Evolutionary conservation across 129 eudicot species (phyloP).

Genomic region (Lactuca saligna): DNA sequence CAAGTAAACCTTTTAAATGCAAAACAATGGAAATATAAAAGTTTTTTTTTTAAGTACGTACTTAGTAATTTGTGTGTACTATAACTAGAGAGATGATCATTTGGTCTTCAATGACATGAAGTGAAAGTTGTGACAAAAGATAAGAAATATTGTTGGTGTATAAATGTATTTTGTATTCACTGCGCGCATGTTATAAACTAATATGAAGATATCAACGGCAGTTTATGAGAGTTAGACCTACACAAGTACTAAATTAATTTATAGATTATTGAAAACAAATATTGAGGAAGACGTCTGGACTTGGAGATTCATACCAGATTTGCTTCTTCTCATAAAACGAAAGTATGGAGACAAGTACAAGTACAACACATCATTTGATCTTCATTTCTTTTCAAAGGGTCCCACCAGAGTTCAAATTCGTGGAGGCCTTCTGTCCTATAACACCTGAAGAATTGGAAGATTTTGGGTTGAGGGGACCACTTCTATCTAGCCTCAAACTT

Average conservation of each 20-base stretch:
- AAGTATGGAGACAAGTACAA: slow-evolving; percentile 45
- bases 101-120: slow-evolving; percentile 26
- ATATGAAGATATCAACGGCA: slow-evolving; percentile 16
- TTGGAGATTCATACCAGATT: slow-evolving; percentile 47
- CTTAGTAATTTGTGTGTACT: slow-evolving; percentile 10
- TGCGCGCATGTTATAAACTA: slow-evolving; percentile 3
- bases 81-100: slow-evolving; percentile 6
- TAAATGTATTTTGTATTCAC: slow-evolving; percentile 29
- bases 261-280: not conserved
- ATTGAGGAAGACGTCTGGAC: slow-evolving; percentile 25
- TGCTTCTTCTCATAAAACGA: slow-evolving; percentile 40
- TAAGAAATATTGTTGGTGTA: slow-evolving; percentile 25
- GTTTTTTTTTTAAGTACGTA: not conserved
- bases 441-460: slow-evolving; percentile 40
- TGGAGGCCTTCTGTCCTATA: slow-evolving; percentile 34
- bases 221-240: not conserved
- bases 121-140: slow-evolving; percentile 31
- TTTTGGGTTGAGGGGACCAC: slow-evolving; percentile 38
- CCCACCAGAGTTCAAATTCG: slow-evolving; percentile 33
- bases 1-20: slow-evolving; percentile 1
- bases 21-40: not conserved
- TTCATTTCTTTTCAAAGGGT: slow-evolving; percentile 35
- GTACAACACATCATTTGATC: slow-evolving; percentile 43
- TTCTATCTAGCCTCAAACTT: slow-evolving; percentile 55
- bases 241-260: slow-evolving; percentile 16